Evolutionary conservation across 495 filamentous ascomycete genomes (phyloP), one percentile per base, ranked within the genome.

Genomic region (Parachaetomium inaequale): DNA sequence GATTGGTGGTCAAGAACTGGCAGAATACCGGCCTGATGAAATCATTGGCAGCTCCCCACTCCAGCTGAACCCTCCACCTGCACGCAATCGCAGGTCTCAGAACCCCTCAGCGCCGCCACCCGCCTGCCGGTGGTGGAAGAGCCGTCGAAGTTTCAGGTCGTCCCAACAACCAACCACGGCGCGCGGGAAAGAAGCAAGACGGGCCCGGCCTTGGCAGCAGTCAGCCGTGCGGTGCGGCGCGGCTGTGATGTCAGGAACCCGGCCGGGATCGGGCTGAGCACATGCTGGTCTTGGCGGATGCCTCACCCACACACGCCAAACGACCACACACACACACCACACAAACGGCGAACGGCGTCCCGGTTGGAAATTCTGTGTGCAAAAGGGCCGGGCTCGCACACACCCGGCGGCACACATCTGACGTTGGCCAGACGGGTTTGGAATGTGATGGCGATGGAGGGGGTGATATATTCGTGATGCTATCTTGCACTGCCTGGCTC

Each of bases 141-240:
- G 1, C 52, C 14, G 2, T 42, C 17, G 6, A 6, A 15, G 52
- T 55, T 55, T 55, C 52, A 55, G 32, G 52, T 55, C 32, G 32
- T 14, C 52, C 34, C 52, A 55, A 55, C 52, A 38, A 29, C 51
- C 50, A 53, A 34, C 50, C 31, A 32, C 31, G 17, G 28, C 50
- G 8, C 0, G 2, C 14, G 21, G 26, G 5, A 11, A 11, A 14
- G 52, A 25, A 17, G 15, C 31, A 25, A 36, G 31, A 36, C 32
- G 21, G 21, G 5, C 51, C 3, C 0, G 7, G 51, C 12, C 51
- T 54, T 54, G 51, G 51, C 31, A 38, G 0, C 51, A 4, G 31
- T 54, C n/a, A 54, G 32, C 52, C n/a, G n/a, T n/a, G n/a, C n/a
- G n/a, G n/a, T n/a, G n/a, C n/a, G n/a, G 23, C n/a, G 52, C 32